These are phyloP conservation scores for Graphilbum fragrans DNA, from an alignment of 2,329 filamentous ascomycete genomes.

Conservation along the genomic window DNA sequence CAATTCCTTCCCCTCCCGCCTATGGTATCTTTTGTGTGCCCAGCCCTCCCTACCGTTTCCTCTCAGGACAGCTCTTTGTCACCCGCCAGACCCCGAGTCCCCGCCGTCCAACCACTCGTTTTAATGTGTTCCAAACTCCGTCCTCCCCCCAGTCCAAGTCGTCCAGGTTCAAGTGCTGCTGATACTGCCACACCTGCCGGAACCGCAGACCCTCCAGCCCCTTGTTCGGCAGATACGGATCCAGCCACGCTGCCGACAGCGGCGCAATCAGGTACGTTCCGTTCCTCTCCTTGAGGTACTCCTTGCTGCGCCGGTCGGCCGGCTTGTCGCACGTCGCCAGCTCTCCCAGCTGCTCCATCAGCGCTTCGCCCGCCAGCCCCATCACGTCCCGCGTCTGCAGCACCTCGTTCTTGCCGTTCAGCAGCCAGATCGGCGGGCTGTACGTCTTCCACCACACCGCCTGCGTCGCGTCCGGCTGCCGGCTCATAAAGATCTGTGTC, in stretches of 20 bases:
- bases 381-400: conserved; percentile 63
- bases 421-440: conserved; percentile 67
- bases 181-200: conserved; percentile 57
- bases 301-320: conserved; percentile 39
- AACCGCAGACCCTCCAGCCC: conserved; percentile 49
- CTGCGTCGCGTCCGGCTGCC: conserved; percentile 54
- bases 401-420: conserved; percentile 63
- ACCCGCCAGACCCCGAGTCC: conserved; percentile 52
- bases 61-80: conserved; percentile 43
- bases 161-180: conserved; percentile 61
- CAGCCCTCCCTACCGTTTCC: background rate
- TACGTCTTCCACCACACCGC: conserved; percentile 83
- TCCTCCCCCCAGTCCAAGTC: conserved; percentile 71
- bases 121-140: conserved; percentile 59
- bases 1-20: too few species aligned
- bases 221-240: conserved; percentile 48
- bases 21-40: background rate
- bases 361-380: conserved; percentile 49
- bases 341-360: conserved; percentile 46
- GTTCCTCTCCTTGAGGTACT: conserved; percentile 48
- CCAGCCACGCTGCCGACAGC: conserved; percentile 57
- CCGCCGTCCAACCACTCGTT: conserved; percentile 51
- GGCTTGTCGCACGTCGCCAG: conserved; percentile 52
- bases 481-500: conserved; percentile 62
- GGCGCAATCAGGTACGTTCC: conserved; percentile 64